Evolutionary conservation across 495 filamentous ascomycete genomes (phyloP), one percentile per base, ranked within the genome.

Genomic region (Rostrohypoxylon terebratum): DNA sequence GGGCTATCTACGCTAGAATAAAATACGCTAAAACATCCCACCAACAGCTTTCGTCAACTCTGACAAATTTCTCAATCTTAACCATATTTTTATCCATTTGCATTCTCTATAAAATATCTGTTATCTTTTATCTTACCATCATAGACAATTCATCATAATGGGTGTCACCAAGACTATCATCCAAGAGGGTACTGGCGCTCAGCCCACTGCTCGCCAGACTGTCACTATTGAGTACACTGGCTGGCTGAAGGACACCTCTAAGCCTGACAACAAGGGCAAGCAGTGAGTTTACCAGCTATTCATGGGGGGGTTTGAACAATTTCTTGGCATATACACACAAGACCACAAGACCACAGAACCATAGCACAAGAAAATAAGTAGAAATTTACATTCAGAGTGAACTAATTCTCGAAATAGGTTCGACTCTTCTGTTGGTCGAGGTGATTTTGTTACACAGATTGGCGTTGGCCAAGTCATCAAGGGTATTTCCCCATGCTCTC

Each of bases 141-240:
- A 69, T 1, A 25, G 20, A 20, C 40, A 63, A 70, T 48, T 21
- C 4, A 25, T 67, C 70, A 79, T 63, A 66, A 87, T 88, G 86
- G 84, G 82, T 61, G 85, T 87, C 40, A 82, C 75, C 48, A 86
- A 84, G 78, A 87, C 77, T 28, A 72, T 77, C 31, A 71, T 78
- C 34, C 57, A 79, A 16, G 77, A 83, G 53, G 86, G 86, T 31
- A 74, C 81, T 64, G 82, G 81, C 14, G 77, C 86, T 45, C 85
- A 80, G 75, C 92, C 93, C 48, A 72, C 80, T 71, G 76, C 78
- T 14, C 90, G 91, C 21, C 88, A 94, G 77, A 83, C 76, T 14
- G 91, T 96, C 74, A 87, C 86, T 71, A 94, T 97, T 72, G 90
- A 92, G 80, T 97, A 96, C 84, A 93, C 90, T 20, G 93, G 93